Base-by-base conservation (phyloP, 345 rosid genomes). In the Hibiscus syriacus region DNA sequence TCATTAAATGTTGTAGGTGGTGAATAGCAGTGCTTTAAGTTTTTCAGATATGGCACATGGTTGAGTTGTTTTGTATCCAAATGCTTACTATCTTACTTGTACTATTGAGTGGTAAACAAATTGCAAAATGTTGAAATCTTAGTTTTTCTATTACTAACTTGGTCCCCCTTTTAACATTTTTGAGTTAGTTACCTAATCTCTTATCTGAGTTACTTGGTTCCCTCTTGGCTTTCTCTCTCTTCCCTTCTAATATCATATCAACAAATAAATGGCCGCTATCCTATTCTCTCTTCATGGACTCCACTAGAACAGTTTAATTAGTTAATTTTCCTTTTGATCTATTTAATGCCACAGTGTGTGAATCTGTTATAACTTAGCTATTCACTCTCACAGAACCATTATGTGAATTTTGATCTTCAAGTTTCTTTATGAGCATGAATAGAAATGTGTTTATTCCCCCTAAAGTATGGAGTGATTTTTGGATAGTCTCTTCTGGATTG, bases 351-450 rank as follows among this genome's bases (percentile, higher is more conserved):
- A 32, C 23, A 17, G 10, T 34, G 1, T 58, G 25, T 58, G 23
- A 19, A 32, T 3, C 2, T 17, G 3, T 0, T 0, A 2, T 17
- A 58, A 9, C 26, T 7, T 29, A 19, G 46, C 45, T 11, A 19
- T 19, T 4, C 20, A 34, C 27, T 30, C 27, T 17, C 25, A 17
- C 25, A 17, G 6, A 49, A 49, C 20, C 54, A 49, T 49, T 17
- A 49, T 49, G 14, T 52, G 27, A 22, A 59, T 34, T 59, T 34
- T 59, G 46, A 59, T 59, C 26, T 59, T 59, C 27, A 59, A 58
- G 5, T 17, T 10, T 59, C 27, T 10, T 49, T 49, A 9, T 59
- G n/a, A 34, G 46, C 36, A 34, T 19, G 64, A 34, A 19, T 19
- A 10, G 20, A 10, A 19, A 34, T 17, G 4, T 59, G 2, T 32